phyloP scores from a whole-genome alignment of 176 grass and related monocot genomes.

The Juncus effusus region DNA sequence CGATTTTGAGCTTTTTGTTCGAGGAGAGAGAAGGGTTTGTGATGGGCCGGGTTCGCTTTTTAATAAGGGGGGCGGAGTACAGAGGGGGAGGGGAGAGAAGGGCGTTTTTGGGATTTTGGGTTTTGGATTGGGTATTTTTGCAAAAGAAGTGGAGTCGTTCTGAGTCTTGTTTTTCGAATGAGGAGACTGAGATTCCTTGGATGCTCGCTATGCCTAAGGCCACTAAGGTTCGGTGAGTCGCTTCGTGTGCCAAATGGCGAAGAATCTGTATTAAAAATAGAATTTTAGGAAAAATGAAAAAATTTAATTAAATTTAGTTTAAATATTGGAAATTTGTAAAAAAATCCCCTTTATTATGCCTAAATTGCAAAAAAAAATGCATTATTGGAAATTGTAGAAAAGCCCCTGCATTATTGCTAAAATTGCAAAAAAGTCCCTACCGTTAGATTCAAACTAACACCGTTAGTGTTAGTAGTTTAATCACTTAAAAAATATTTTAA shows the following conservation, averaged over 20 bases:
- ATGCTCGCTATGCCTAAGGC: constrained; percentile 86
- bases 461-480: too few species aligned
- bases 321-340: constrained; percentile 1
- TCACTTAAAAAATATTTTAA: too few species aligned
- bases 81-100: constrained; percentile 41
- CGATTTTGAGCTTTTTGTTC: constrained; percentile 51
- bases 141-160: constrained; percentile 95
- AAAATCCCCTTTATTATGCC: background rate
- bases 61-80: constrained; percentile 60
- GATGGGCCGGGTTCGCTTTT: constrained; percentile 44
- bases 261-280: constrained; percentile 50
- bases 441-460: too few species aligned
- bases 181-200: constrained; percentile 78
- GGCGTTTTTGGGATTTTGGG: constrained; percentile 35
- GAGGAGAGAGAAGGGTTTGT: constrained; percentile 31
- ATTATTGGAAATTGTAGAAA: too few species aligned
- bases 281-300: constrained; percentile 7
- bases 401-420: too few species aligned
- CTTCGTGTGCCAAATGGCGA: constrained; percentile 83
- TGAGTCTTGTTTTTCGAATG: constrained; percentile 82
- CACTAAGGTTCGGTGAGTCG: constrained; percentile 72
- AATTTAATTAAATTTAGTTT: constrained; percentile 19
- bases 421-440: too few species aligned
- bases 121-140: constrained; percentile 36
- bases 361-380: too few species aligned